Percentiles rank a stretch among this genome's conserved stretches.
Conservation (phyloP, 1,284 basidiomycete genomes). For the Heimioporus retisporus region DNA sequence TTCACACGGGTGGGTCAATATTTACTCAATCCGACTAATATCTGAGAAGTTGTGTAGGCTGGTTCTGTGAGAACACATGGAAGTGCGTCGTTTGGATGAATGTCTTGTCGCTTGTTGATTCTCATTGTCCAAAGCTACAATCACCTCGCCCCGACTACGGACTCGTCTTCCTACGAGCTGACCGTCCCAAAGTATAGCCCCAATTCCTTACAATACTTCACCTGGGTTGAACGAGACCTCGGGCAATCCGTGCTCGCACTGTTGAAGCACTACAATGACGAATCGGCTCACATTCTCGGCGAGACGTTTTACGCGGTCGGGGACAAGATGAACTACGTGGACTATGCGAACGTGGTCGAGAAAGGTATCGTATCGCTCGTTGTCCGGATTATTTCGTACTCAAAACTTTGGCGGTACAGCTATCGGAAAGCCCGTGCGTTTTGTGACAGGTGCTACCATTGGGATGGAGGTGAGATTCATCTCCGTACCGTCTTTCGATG, state of each 20-base stretch:
- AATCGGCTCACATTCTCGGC: conserved; percentile 29
- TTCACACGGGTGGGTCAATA: conserved; percentile 33
- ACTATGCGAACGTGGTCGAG: conserved; percentile 27
- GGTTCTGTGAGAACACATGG: conserved; percentile 44
- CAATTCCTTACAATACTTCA: conserved; percentile 29
- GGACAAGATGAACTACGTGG: conserved; percentile 34
- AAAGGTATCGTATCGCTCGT: conserved; percentile 25
- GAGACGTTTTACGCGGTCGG: conserved; percentile 40
- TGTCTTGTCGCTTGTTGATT: background rate
- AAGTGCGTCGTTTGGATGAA: conserved; percentile 26
- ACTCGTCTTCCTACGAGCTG: conserved; percentile 27
- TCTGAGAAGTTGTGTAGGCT: conserved; percentile 29
- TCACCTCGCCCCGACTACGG: conserved; percentile 16
- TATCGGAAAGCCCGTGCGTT: conserved; percentile 37
- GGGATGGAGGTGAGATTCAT: conserved; percentile 32
- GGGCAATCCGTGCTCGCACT: conserved; percentile 40
- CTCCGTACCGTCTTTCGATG: background rate
- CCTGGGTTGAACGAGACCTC: conserved; percentile 43
- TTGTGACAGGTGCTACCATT: conserved; percentile 20
- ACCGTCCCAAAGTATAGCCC: conserved; percentile 31
- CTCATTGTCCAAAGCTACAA: conserved; percentile 5
- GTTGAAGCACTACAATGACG: conserved; percentile 40
- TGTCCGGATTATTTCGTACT: background rate
- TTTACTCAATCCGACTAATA: background rate
- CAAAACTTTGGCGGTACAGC: conserved; percentile 22